Evolutionary conservation across 148 eudicot genomes (phyloP), one percentile per base, ranked within the genome.

Genomic region (Chenopodium suecicum): DNA sequence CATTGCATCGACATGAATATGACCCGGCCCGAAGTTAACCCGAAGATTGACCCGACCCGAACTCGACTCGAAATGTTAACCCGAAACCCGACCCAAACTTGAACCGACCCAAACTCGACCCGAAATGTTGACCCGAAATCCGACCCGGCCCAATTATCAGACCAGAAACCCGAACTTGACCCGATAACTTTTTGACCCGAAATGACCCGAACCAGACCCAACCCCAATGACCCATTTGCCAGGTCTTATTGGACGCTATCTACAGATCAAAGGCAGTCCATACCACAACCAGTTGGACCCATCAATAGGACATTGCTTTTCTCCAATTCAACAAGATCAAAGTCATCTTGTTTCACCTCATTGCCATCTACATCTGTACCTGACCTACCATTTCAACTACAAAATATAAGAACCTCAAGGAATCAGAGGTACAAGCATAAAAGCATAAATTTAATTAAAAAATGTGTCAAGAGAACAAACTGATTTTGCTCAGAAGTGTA

Each of bases 221-320:
- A 27, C 29, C 29, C 29, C 29, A 27, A 27, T 27, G 29, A 27
- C 29, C 29, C 29, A 27, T 27, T 27, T 27, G 29, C 29, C 29
- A 27, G 29, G 29, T 27, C 29, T 27, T 27, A 27, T 27, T 73
- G 71, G 25, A 85, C 22, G 22, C 29, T 32, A 74, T 69, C 66
- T 25, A 70, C 20, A 78, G 31, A 83, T 86, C 73, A 87, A 79
- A 46, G 86, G 79, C 82, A 86, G 76, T 88, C 85, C 87, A 67
- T 90, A 94, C 98, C 98, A 91, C 97, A 94, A 81, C 98, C 98
- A 71, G 98, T 94, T 67, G 98, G 98, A 47, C 97, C 98, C 98
- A 94, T 94, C 83, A 94, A 79, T 81, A 94, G 90, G 78, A 94
- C 89, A 83, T 94, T 94, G 87, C 98, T 94, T 84, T 94, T 94